A percentile compares a stretch with the other conserved stretches of the same genome.
phyloP scores from a whole-genome alignment of 2,329 filamentous ascomycete species.

The Diplodia sapinea region DNA sequence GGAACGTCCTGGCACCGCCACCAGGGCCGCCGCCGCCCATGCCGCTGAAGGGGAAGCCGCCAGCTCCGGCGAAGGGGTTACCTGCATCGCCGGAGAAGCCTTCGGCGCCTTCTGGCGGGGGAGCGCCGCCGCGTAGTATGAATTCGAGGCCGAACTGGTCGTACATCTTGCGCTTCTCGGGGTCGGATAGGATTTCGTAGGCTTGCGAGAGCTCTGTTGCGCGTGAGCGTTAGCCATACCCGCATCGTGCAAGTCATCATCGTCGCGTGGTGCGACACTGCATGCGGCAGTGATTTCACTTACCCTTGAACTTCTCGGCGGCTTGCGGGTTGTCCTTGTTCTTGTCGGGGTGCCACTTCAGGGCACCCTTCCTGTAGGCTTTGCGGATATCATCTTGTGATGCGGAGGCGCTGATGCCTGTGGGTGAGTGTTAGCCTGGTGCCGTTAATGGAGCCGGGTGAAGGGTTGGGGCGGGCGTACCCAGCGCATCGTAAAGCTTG shows the following conservation, averaged over 20 bases:
- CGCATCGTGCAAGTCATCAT: not conserved
- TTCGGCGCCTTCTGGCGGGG: constrained; percentile 65
- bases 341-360: constrained; percentile 97
- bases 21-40: constrained; percentile 62
- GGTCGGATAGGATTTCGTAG: constrained; percentile 96
- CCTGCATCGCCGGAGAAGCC: constrained; percentile 40
- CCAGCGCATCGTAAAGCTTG: constrained; percentile 89
- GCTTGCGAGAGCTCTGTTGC: constrained; percentile 83
- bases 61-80: constrained; percentile 51
- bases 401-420: constrained; percentile 74
- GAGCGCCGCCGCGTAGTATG: constrained; percentile 78
- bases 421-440: constrained; percentile 26
- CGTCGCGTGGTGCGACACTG: not conserved
- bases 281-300: constrained; percentile 33
- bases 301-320: constrained; percentile 89
- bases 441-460: not conserved
- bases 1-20: constrained; percentile 62
- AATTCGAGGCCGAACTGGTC: constrained; percentile 95
- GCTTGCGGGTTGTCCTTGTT: constrained; percentile 90
- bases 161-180: constrained; percentile 94
- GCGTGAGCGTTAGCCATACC: constrained; percentile 32
- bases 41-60: constrained; percentile 58
- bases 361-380: constrained; percentile 84
- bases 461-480: constrained; percentile 40
- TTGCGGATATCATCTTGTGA: constrained; percentile 97